Conservation (phyloP, 2,329 filamentous ascomycete genomes). For the Fusarium xyrophilum region DNA sequence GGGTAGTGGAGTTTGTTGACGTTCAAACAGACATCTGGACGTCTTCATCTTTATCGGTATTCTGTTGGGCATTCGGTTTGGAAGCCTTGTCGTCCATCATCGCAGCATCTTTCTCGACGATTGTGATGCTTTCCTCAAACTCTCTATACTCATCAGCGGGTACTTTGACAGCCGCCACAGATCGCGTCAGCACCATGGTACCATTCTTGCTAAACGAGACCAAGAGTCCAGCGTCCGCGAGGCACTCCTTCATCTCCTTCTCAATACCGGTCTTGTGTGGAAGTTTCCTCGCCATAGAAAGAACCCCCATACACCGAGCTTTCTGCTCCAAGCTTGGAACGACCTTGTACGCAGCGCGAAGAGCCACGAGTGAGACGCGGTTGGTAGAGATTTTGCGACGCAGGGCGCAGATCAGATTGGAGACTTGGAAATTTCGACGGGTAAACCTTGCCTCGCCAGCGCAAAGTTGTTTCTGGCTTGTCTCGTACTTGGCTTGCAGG, state of each 20-base stretch:
- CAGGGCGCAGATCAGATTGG: conserved; percentile 4
- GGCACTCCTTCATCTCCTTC: neutral
- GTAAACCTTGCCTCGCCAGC: neutral
- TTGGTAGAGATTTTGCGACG: neutral
- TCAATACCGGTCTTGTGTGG: neutral
- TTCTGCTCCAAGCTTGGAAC: neutral
- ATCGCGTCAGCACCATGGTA: neutral
- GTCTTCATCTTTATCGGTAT: neutral
- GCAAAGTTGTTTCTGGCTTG: neutral
- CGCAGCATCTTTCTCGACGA: neutral
- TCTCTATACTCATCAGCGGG: neutral
- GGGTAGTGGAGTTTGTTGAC: neutral
- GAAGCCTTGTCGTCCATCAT: neutral
- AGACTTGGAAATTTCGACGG: neutral
- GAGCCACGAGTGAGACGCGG: neutral
- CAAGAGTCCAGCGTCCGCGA: neutral
- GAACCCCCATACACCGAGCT: neutral
- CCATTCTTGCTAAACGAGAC: neutral
- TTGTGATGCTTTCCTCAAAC: neutral
- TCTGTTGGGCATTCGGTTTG: neutral
- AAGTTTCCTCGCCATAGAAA: neutral
- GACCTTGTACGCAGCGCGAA: conserved; percentile 10
- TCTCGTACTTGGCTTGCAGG: neutral
- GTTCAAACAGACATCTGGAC: neutral
- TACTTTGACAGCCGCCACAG: neutral